Conservation (phyloP, 2,329 filamentous ascomycete species). For the Alternaria ventricosa region DNA sequence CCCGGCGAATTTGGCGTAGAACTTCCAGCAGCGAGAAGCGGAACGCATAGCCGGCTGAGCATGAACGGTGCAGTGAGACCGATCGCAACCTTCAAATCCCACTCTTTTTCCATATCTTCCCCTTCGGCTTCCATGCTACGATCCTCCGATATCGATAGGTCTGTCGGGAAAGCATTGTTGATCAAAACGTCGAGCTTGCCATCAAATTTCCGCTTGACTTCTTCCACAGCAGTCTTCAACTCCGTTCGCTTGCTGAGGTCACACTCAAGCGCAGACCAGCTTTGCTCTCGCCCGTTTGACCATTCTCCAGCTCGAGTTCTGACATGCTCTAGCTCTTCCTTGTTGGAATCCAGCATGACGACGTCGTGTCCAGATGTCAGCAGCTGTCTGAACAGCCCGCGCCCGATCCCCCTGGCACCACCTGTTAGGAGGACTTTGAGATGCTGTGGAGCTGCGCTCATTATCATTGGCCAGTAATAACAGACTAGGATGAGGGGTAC, state of each 20-base stretch:
- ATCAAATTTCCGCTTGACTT: conserved; percentile 47
- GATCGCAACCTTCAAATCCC: conserved; percentile 43
- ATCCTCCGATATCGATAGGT: conserved; percentile 31
- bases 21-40: conserved; percentile 30
- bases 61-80: conserved; percentile 45
- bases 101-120: conserved; percentile 41
- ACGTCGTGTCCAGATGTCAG: conserved; percentile 53
- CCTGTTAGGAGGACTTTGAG: conserved; percentile 51
- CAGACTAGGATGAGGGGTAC: not conserved
- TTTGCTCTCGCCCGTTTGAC: conserved; percentile 18
- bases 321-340: conserved; percentile 49
- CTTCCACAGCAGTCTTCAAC: conserved; percentile 46
- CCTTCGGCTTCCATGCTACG: conserved; percentile 39
- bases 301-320: conserved; percentile 36
- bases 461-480: not conserved
- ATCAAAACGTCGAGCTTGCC: conserved; percentile 43
- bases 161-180: conserved; percentile 46
- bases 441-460: conserved; percentile 3
- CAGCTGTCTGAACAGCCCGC: conserved; percentile 54
- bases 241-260: conserved; percentile 50
- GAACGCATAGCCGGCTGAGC: conserved; percentile 40
- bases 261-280: conserved; percentile 37
- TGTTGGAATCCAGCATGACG: conserved; percentile 55
- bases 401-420: conserved; percentile 56
- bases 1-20: conserved; percentile 32